Conservation (phyloP, 2,329 filamentous ascomycete genomes). For the Hypomyces rosellus region DNA sequence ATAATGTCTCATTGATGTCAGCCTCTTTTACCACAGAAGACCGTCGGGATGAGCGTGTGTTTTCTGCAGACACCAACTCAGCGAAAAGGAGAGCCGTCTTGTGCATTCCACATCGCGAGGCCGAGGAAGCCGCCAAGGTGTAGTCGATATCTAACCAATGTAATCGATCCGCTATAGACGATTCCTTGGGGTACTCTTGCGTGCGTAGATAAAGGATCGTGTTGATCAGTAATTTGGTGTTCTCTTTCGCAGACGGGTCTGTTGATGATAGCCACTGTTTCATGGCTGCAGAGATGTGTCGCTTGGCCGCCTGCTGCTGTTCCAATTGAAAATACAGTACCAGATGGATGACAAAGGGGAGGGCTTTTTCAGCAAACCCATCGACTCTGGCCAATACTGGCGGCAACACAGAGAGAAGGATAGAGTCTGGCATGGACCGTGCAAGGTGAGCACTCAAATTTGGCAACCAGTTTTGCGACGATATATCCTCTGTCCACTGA, state of each 20-base stretch:
- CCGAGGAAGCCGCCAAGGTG: conserved; percentile 61
- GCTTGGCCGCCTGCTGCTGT: conserved; percentile 51
- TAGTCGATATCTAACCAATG: conserved; percentile 85
- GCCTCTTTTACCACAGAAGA: conserved; percentile 52
- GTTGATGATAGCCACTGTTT: conserved; percentile 53
- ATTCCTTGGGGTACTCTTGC: conserved; percentile 67
- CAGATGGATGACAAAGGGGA: conserved; percentile 82
- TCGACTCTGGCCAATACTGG: conserved; percentile 60
- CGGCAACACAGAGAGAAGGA: conserved; percentile 62
- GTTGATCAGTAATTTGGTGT: conserved; percentile 67
- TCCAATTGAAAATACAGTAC: conserved; percentile 65
- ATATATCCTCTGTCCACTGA: conserved; percentile 33
- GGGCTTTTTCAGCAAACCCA: conserved; percentile 64
- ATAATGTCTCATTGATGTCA: conserved; percentile 61
- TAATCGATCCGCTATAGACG: conserved; percentile 69
- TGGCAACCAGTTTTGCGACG: conserved; percentile 52
- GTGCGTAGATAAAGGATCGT: conserved; percentile 83
- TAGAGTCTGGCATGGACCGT: conserved; percentile 52
- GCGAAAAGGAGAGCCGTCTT: conserved; percentile 80
- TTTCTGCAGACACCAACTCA: conserved; percentile 61
- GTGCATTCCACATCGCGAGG: conserved; percentile 73
- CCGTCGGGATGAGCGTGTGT: conserved; percentile 54
- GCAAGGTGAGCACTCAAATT: conserved; percentile 57
- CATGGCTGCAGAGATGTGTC: conserved; percentile 58
- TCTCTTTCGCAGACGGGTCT: conserved; percentile 43